Evolutionary conservation across 345 rosid species (phyloP).

Genomic region (Lepidium didymum): DNA sequence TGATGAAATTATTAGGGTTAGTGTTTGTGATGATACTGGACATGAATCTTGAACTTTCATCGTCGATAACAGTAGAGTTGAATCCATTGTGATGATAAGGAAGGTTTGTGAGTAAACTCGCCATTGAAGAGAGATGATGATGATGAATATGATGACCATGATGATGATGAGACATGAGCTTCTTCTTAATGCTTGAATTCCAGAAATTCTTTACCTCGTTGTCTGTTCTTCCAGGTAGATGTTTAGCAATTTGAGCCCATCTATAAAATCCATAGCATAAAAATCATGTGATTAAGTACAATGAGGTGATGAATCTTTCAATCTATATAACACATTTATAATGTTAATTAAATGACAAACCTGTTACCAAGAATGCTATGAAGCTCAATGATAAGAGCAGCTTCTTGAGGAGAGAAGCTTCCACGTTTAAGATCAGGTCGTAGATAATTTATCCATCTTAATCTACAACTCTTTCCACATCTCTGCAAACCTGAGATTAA

Average conservation of each 20-base stretch:
- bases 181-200: slow-evolving; percentile 90
- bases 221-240: slow-evolving; percentile 87
- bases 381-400: slow-evolving; percentile 88
- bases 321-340: neutral
- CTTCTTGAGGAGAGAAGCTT: slow-evolving; percentile 92
- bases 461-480: slow-evolving; percentile 98
- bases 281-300: neutral
- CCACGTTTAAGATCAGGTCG: slow-evolving; percentile 96
- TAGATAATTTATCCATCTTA: slow-evolving; percentile 93
- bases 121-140: slow-evolving; percentile 34
- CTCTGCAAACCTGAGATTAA: slow-evolving; percentile 65
- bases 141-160: slow-evolving; percentile 12
- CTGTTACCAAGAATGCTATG: slow-evolving; percentile 95
- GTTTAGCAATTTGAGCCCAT: slow-evolving; percentile 92
- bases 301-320: neutral
- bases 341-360: slow-evolving; percentile 24
- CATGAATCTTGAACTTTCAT: slow-evolving; percentile 33
- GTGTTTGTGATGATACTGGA: slow-evolving; percentile 36
- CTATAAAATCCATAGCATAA: slow-evolving; percentile 31
- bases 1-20: slow-evolving; percentile 50
- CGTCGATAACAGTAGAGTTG: slow-evolving; percentile 26
- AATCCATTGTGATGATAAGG: slow-evolving; percentile 28
- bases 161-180: slow-evolving; percentile 53
- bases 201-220: slow-evolving; percentile 94
- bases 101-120: slow-evolving; percentile 27